A percentile compares a stretch with the other conserved stretches of the same genome.
phyloP scores from a whole-genome alignment of 495 filamentous ascomycete genomes.

The Margaritispora aquatica region DNA sequence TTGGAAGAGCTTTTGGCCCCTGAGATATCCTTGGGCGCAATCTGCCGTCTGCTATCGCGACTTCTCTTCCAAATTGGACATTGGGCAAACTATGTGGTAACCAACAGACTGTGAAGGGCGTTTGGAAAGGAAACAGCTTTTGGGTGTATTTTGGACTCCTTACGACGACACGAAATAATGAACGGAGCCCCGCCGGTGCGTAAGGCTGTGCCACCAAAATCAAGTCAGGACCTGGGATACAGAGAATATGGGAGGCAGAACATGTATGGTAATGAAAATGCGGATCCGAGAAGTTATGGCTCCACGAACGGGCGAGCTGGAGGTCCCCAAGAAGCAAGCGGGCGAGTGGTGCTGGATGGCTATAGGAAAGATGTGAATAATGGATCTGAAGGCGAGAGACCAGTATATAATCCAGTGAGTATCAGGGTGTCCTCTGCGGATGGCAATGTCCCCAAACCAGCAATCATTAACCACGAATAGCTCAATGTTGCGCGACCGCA shows the following conservation, averaged over 20 bases:
- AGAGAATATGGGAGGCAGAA: conserved; percentile 1
- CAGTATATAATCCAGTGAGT: conserved; percentile 43
- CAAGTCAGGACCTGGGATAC: conserved; percentile 14
- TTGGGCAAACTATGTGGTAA: background rate
- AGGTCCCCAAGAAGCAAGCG: conserved; percentile 2
- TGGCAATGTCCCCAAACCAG: background rate
- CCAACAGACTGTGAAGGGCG: background rate
- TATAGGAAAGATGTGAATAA: conserved; percentile 39
- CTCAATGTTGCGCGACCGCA: conserved; percentile 18
- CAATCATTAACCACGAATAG: conserved; percentile 5
- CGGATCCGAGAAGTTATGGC: conserved; percentile 1
- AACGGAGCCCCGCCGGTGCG: conserved; percentile 7
- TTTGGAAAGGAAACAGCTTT: background rate
- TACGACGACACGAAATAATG: background rate
- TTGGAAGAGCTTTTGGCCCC: too few relatives aligned
- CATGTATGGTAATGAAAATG: conserved; percentile 10
- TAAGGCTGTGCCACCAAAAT: conserved; percentile 8
- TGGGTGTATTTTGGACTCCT: background rate
- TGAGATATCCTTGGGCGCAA: too few relatives aligned
- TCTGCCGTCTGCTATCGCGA: too few relatives aligned
- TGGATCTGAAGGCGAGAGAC: conserved; percentile 37
- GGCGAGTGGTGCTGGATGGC: conserved; percentile 33
- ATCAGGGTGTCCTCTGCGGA: background rate
- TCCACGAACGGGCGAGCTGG: background rate
- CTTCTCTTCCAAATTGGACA: too few relatives aligned